Conservation (phyloP, 2,329 filamentous ascomycete species). For the Arthrobotrys megalospora region DNA sequence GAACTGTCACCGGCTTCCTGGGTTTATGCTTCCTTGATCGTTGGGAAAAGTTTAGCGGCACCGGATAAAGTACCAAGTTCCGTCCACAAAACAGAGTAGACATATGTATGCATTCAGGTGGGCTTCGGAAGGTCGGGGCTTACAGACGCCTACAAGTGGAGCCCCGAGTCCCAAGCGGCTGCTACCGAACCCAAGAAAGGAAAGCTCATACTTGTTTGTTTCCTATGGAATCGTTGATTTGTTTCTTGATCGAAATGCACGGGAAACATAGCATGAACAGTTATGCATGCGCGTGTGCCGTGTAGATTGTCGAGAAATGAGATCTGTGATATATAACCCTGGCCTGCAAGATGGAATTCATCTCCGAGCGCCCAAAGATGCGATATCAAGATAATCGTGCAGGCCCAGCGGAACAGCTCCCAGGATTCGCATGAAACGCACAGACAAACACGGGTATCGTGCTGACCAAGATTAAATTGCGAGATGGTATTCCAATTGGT, state of each 20-base stretch:
- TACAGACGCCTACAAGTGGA: slow-evolving; percentile 18
- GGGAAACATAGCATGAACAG: slow-evolving; percentile 10
- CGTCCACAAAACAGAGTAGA: not conserved
- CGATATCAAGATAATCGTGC: not conserved
- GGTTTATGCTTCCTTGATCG: slow-evolving; percentile 6
- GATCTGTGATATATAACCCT: slow-evolving; percentile 26
- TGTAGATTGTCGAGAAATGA: slow-evolving; percentile 46
- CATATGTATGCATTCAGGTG: slow-evolving; percentile 1
- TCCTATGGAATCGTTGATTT: slow-evolving; percentile 32
- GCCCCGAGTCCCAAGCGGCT: slow-evolving; percentile 10
- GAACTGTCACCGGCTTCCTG: not conserved
- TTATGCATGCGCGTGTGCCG: slow-evolving; percentile 16
- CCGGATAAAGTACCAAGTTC: slow-evolving; percentile 2
- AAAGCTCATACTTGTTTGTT: not conserved
- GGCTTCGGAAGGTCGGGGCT: slow-evolving; percentile 30
- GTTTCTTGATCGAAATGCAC: slow-evolving; percentile 12
- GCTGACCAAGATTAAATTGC: slow-evolving; percentile 17
- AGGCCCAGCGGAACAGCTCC: not conserved
- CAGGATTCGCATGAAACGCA: slow-evolving; percentile 27
- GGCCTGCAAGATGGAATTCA: slow-evolving; percentile 1
- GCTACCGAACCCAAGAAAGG: slow-evolving; percentile 20
- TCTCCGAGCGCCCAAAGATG: not conserved
- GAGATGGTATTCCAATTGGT: slow-evolving; percentile 18
- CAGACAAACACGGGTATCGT: slow-evolving; percentile 20
- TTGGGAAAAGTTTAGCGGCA: not conserved